These are phyloP conservation scores for Irpex lacteus DNA, from an alignment of 1,284 basidiomycete genomes.

Conservation along the genomic window DNA sequence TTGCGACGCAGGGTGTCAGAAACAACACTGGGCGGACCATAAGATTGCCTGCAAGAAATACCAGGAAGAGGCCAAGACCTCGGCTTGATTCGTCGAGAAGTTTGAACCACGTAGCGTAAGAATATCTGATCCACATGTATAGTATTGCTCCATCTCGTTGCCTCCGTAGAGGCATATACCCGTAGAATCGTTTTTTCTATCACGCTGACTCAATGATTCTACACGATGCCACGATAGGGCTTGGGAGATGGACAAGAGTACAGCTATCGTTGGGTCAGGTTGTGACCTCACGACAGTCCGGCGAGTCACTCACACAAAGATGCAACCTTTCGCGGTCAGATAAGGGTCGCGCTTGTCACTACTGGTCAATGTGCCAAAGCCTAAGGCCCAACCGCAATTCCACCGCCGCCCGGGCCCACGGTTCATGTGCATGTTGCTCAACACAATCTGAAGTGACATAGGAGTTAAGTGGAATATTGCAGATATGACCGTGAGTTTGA, in stretches of 20 bases:
- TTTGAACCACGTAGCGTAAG: neutral
- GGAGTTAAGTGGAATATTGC: too few species aligned
- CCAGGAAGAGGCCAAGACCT: conserved; percentile 1
- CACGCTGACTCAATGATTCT: neutral
- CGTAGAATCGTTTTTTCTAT: neutral
- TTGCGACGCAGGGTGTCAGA: conserved; percentile 49
- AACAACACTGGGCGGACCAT: conserved; percentile 28
- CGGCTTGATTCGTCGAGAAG: too few species aligned
- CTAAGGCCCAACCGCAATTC: too few species aligned
- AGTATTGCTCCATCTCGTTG: neutral
- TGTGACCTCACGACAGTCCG: neutral
- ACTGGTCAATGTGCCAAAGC: too few species aligned
- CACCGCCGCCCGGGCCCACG: too few species aligned
- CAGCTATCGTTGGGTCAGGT: neutral
- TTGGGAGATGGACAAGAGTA: neutral
- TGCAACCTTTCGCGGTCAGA: neutral
- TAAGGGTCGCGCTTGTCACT: too few species aligned
- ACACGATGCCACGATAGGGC: neutral
- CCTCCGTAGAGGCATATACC: neutral
- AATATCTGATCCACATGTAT: neutral
- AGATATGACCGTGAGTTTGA: too few species aligned
- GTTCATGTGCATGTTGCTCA: too few species aligned
- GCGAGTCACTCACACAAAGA: neutral
- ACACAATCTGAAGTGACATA: too few species aligned
- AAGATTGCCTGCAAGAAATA: conserved; percentile 6